These are phyloP conservation scores for Lodderomyces theae DNA, from an alignment of 1,139 yeast genomes.

Conservation along the genomic window DNA sequence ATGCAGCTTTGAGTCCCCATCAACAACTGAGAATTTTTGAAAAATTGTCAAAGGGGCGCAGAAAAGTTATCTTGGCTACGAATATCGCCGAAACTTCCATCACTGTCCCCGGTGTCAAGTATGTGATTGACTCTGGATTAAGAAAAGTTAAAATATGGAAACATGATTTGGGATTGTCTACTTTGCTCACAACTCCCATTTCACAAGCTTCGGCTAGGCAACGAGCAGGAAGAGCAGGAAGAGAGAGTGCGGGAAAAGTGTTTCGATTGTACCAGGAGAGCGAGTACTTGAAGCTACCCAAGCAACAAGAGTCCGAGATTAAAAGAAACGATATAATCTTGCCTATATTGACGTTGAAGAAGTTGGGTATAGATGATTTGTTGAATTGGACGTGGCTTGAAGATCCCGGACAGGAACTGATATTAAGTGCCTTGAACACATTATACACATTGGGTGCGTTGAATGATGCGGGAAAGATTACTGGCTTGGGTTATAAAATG, in stretches of 20 bases:
- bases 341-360: conserved; percentile 80
- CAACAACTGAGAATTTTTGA: conserved; percentile 79
- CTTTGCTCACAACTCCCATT: conserved; percentile 85
- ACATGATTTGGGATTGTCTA: conserved; percentile 86
- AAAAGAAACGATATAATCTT: conserved; percentile 80
- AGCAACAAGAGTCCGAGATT: conserved; percentile 91
- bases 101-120: conserved; percentile 93
- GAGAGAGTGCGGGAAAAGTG: conserved; percentile 89
- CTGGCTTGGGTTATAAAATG: conserved; percentile 77
- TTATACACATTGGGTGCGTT: conserved; percentile 78
- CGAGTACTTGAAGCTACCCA: conserved; percentile 56
- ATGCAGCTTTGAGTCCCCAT: conserved; percentile 87
- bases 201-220: conserved; percentile 95
- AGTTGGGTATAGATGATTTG: conserved; percentile 78
- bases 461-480: conserved; percentile 71
- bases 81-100: conserved; percentile 97
- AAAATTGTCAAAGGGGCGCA: conserved; percentile 53
- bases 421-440: conserved; percentile 73
- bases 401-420: conserved; percentile 77
- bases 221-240: conserved; percentile 98
- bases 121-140: conserved; percentile 89
- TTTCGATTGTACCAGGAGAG: conserved; percentile 77
- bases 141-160: conserved; percentile 94
- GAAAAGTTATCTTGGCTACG: conserved; percentile 88
- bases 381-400: conserved; percentile 91